Evolutionary conservation across 345 rosid species (phyloP), one percentile per base, ranked within the genome.

Genomic region (Eucalyptus sideroxylon): DNA sequence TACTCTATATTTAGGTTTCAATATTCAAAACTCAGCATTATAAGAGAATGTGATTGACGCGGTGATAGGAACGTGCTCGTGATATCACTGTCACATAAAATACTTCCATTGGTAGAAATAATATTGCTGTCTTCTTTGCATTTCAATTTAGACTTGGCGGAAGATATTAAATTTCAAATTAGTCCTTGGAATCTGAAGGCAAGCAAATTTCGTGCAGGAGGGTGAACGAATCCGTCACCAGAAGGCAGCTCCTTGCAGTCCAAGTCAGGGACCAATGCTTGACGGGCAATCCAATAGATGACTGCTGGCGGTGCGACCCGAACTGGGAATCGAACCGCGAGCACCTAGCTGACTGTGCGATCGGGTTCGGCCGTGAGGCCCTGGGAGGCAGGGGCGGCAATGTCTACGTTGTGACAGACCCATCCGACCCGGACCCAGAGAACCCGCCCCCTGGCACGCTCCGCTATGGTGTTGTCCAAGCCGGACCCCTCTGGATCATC

Each of bases 401-500:
- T 40, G 9, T 86, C 37, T 90, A 90, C 24, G 83, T 85, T 8
- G 90, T 90, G 16, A 86, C 88, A 2, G 80, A 47, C 56, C 56
- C 91, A 14, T 86, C 91, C 6, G 91, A 90, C 83, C 65, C 89
- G 26, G 90, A 90, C 88, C 87, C 91, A 1, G 88, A 44, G 15
- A 87, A 87, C 81, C 91, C 91, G 8, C 59, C 77, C 56, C 90
- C 91, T 5, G 91, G 91, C 82, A 90, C 91, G 15, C 90, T 90
- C 80, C 91, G 90, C 16, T 88, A 88, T 12, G 91, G 90, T 27
- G 90, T 88, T n/a, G 60, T 88, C 90, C 91, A 88, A 86, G 50
- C 87, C 69, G 87, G 89, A 30, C 91, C 91, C 65, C 90, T 90
- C 86, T 90, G 91, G 91, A 90, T 90, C 53, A 50, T 90, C 62